Evolutionary conservation across 2,329 filamentous ascomycete species (phyloP).

Genomic region (Dendrostoma leiphaemia): DNA sequence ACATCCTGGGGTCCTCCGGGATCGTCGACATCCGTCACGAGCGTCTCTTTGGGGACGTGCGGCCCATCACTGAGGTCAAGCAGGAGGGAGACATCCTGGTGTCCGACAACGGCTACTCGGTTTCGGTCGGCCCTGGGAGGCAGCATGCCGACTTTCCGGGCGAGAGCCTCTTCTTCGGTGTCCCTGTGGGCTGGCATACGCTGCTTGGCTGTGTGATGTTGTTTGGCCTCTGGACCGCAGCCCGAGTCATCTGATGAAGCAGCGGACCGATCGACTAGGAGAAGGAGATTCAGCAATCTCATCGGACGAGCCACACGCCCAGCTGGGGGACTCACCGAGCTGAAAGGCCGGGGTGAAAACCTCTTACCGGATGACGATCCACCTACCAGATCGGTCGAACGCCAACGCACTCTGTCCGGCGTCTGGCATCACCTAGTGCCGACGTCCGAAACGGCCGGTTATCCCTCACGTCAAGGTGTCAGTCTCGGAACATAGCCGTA

Average conservation of each 20-base stretch:
- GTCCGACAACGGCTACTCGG: neutral
- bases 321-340: too few relatives aligned
- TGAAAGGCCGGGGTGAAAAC: too few relatives aligned
- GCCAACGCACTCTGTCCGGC: neutral
- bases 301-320: neutral
- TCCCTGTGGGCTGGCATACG: neutral
- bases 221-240: neutral
- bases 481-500: too few relatives aligned
- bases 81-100: neutral
- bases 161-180: neutral
- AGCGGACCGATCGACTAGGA: neutral
- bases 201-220: neutral
- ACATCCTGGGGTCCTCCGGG: slow-evolving; percentile 6
- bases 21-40: slow-evolving; percentile 2
- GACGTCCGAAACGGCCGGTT: neutral
- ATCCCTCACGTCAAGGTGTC: neutral
- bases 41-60: neutral
- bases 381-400: neutral
- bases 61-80: neutral
- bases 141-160: neutral
- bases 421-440: too few relatives aligned
- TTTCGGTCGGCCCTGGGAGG: neutral
- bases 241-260: neutral
- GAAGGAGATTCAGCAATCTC: neutral
- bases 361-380: neutral